Evolutionary conservation across 345 rosid genomes (phyloP), one percentile per base, ranked within the genome.

Genomic region (Kandelia obovata): DNA sequence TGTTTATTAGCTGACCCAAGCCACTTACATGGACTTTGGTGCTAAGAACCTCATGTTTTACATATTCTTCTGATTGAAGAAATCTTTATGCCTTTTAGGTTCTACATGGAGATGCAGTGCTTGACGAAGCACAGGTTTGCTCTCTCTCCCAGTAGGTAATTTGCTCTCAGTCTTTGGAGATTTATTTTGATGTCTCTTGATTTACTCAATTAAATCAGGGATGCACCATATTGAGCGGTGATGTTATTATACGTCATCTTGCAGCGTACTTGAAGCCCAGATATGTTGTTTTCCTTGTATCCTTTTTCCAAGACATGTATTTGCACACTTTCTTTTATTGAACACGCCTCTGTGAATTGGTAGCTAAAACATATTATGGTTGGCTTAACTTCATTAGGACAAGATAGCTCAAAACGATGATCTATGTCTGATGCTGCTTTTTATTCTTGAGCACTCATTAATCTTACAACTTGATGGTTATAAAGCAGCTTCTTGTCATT

Each of bases 41-140:
- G 7, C 23, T 23, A 13, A 5, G 23, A 57, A 56, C 25, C 37
- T 58, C 15, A 11, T 28, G 31, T 53, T 19, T 51, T 10, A 20
- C 60, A 6, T 66, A 31, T 47, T 4, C 51, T 27, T 31, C 23
- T 62, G 6, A 16, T 25, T 27, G 19, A 28, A 20, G 15, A 59
- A 39, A 23, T 63, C 25, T 52, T 21, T 75, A 16, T 64, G 37
- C 72, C 68, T 80, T 66, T 15, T 74, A 94, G 98, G 96, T 94
- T 70, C 80, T 94, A 52, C 98, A 94, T 76, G 98, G 98, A 77
- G 98, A 94, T 83, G 97, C 97, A 17, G 97, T 91, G 34, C 83
- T 88, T 15, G 98, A 93, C 53, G 75, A 88, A n/a, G 20, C 53
- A 55, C 95, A 79, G 91, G 97, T 89, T 26, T 53, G 75, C 9